Conservation (phyloP, 1,284 basidiomycete species). For the Filobasidium uniguttulatum region DNA sequence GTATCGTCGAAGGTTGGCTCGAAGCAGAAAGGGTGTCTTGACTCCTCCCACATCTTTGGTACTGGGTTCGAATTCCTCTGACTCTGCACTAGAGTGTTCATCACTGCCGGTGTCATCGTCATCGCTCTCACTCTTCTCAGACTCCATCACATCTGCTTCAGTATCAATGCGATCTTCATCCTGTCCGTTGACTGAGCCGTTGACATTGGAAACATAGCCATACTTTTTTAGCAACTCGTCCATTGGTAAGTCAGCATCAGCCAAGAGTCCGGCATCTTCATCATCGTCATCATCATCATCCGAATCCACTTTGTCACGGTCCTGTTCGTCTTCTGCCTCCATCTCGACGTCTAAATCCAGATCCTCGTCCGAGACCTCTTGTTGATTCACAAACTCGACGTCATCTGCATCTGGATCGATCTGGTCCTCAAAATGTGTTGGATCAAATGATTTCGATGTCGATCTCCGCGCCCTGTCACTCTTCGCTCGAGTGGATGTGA, state of each 20-base stretch:
- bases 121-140: neutral
- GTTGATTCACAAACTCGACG: slow-evolving; percentile 12
- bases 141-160: slow-evolving; percentile 8
- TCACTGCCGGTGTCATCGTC: neutral
- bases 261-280: slow-evolving; percentile 41
- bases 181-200: neutral
- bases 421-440: no score
- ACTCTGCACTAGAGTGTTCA: neutral
- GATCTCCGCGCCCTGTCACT: no score
- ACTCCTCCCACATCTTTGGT: slow-evolving; percentile 10
- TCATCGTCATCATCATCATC: slow-evolving; percentile 34
- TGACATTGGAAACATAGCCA: slow-evolving; percentile 26
- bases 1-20: slow-evolving; percentile 80
- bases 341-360: slow-evolving; percentile 35
- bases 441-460: no score
- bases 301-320: no score
- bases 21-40: slow-evolving; percentile 60
- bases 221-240: slow-evolving; percentile 44
- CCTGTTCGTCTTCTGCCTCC: slow-evolving; percentile 36
- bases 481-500: no score
- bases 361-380: slow-evolving; percentile 31
- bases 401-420: slow-evolving; percentile 10
- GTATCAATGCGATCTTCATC: slow-evolving; percentile 9
- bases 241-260: slow-evolving; percentile 43
- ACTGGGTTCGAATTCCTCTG: slow-evolving; percentile 12